These are phyloP conservation scores for Neovahlkampfia damariscottae DNA, from an alignment of 78 protist genomes.

Conservation along the genomic window DNA sequence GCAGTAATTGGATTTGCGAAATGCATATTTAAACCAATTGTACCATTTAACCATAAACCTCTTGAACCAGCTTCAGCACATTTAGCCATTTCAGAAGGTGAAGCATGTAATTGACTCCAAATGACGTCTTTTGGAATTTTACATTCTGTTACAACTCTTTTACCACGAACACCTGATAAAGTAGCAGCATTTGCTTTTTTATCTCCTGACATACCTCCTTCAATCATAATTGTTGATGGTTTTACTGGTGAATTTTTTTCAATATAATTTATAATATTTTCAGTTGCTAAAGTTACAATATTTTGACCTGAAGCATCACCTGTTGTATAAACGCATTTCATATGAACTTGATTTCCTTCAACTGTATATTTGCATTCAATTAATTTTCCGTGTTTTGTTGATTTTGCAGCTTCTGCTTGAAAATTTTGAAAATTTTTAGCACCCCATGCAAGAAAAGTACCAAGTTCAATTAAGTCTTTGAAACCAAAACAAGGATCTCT, in stretches of 20 bases:
- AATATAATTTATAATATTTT: not conserved
- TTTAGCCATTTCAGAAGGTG: not conserved
- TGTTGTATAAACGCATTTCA: not conserved
- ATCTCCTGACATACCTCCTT: conserved; percentile 1
- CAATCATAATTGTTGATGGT: not conserved
- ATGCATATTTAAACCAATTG: conserved; percentile 86
- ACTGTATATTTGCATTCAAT: not conserved
- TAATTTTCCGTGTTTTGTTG: not conserved
- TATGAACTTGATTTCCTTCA: not conserved
- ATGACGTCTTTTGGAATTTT: conserved; percentile 47
- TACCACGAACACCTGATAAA: conserved; percentile 80
- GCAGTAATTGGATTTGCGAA: conserved; percentile 91
- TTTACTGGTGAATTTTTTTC: not conserved
- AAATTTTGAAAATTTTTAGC: not conserved
- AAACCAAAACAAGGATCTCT: conserved; percentile 63
- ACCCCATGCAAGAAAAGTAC: conserved; percentile 17
- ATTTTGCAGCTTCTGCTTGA: not conserved
- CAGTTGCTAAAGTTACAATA: not conserved
- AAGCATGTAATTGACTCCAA: not conserved
- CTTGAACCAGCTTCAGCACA: not conserved
- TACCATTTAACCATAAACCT: not conserved
- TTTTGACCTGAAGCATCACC: not conserved
- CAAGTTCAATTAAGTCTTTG: conserved; percentile 9
- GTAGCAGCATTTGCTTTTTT: not conserved
- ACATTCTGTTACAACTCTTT: conserved; percentile 74